phyloP scores from a whole-genome alignment of 495 filamentous ascomycete genomes.

The Rhizodiscina lignyota region DNA sequence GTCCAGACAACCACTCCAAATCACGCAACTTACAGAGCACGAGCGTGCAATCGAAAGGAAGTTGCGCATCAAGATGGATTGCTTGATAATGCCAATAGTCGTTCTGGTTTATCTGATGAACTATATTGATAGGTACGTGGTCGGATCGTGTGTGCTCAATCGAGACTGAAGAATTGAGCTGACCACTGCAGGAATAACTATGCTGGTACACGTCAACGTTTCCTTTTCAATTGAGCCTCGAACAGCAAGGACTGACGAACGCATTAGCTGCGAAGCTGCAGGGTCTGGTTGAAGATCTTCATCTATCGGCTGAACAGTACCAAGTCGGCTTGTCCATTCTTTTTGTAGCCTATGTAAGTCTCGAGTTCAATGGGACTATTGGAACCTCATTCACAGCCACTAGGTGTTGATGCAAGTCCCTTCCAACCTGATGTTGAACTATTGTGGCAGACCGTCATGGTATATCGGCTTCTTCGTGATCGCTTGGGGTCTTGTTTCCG shows the following conservation, averaged over 20 bases:
- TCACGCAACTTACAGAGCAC: no score
- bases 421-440: constrained; percentile 42
- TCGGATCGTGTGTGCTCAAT: no score
- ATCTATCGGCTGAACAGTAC: constrained; percentile 31
- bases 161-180: no score
- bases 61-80: constrained; percentile 47
- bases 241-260: no score
- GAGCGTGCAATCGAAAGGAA: constrained; percentile 13
- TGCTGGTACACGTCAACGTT: no score
- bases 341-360: constrained; percentile 48
- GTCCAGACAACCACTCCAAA: no score
- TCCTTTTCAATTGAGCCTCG: no score
- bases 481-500: constrained; percentile 34
- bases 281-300: constrained; percentile 34
- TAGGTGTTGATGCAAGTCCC: no score
- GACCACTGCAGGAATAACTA: no score
- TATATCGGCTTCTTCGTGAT: constrained; percentile 29
- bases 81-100: constrained; percentile 42
- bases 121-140: constrained; percentile 58
- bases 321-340: constrained; percentile 35
- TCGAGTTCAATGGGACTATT: constrained; percentile 9
- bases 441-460: constrained; percentile 24
- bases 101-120: constrained; percentile 68
- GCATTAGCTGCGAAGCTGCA: constrained; percentile 35
- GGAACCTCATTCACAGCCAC: not conserved